Evolutionary conservation across 495 filamentous ascomycete species (phyloP).

Genomic region (Hypoxylon perforatum): DNA sequence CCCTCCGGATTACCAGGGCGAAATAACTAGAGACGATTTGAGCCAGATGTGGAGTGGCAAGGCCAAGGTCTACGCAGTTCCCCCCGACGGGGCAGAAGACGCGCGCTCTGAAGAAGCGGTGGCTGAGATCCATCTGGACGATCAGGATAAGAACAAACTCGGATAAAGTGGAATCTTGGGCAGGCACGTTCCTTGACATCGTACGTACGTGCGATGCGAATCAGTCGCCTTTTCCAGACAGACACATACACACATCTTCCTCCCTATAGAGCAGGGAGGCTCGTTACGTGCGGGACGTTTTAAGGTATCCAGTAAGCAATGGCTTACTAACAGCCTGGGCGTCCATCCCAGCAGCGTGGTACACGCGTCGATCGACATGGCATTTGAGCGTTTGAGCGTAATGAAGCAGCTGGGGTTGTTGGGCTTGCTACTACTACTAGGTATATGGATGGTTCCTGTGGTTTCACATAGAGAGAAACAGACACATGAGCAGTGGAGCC

Average conservation of each 20-base stretch:
- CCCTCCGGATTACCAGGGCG: conserved; percentile 25
- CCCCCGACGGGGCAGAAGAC: conserved; percentile 44
- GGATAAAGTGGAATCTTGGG: conserved; percentile 14
- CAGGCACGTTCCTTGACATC: background rate
- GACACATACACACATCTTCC: background rate
- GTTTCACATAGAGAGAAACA: conserved; percentile 25
- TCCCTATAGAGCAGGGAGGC: background rate
- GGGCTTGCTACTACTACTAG: no score
- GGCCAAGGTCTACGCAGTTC: conserved; percentile 47
- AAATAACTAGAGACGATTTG: conserved; percentile 40
- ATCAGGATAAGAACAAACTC: conserved; percentile 45
- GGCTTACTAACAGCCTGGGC: background rate
- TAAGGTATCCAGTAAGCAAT: background rate
- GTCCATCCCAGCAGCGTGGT: background rate
- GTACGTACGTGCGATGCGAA: background rate
- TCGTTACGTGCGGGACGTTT: background rate
- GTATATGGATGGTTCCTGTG: no score
- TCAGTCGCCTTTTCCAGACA: background rate
- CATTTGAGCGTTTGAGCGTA: no score
- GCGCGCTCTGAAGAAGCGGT: conserved; percentile 54
- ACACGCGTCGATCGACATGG: conserved; percentile 2
- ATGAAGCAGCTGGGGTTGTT: conserved; percentile 4
- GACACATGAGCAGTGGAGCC: conserved; percentile 16
- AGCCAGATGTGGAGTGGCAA: conserved; percentile 47
- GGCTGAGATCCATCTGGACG: conserved; percentile 59